Evolutionary conservation across 2,329 filamentous ascomycete genomes (phyloP).

Genomic region (Chaetomium sp.): DNA sequence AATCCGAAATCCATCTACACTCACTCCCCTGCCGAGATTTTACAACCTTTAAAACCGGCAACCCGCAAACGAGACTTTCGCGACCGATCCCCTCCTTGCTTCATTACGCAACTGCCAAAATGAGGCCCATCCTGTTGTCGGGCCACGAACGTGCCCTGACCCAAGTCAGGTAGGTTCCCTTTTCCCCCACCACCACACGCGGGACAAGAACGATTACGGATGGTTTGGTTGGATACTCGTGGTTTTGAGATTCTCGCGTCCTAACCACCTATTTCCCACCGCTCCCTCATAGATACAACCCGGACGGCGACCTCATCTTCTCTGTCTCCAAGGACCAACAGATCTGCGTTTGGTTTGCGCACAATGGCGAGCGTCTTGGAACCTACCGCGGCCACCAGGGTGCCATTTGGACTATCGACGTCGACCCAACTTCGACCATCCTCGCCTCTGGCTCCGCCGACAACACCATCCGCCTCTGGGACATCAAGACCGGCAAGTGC

Average conservation of each 20-base stretch:
- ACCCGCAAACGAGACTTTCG: neutral
- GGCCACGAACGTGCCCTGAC: constrained; percentile 96
- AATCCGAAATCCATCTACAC: constrained; percentile 1
- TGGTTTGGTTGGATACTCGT: too few relatives aligned
- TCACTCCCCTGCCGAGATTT: neutral
- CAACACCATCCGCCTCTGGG: constrained; percentile 97
- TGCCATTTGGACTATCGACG: constrained; percentile 97
- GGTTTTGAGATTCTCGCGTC: too few relatives aligned
- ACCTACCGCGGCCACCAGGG: constrained; percentile 96
- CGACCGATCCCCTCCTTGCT: neutral
- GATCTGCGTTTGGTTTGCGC: constrained; percentile 93
- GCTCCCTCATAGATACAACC: constrained; percentile 60
- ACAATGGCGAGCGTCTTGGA: constrained; percentile 95
- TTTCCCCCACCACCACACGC: neutral
- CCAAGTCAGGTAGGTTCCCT: constrained; percentile 68
- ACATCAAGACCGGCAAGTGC: constrained; percentile 84
- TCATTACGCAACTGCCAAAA: constrained; percentile 40
- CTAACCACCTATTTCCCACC: too few relatives aligned
- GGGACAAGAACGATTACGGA: too few relatives aligned
- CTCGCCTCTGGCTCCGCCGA: constrained; percentile 94
- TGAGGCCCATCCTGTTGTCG: constrained; percentile 94
- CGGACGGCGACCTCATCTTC: constrained; percentile 94
- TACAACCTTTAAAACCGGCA: too few relatives aligned
- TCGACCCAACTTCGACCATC: constrained; percentile 85
- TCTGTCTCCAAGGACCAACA: constrained; percentile 94